These are phyloP conservation scores for Lyophyllum shimeji DNA, from an alignment of 768 basidiomycete species.

Conservation along the genomic window DNA sequence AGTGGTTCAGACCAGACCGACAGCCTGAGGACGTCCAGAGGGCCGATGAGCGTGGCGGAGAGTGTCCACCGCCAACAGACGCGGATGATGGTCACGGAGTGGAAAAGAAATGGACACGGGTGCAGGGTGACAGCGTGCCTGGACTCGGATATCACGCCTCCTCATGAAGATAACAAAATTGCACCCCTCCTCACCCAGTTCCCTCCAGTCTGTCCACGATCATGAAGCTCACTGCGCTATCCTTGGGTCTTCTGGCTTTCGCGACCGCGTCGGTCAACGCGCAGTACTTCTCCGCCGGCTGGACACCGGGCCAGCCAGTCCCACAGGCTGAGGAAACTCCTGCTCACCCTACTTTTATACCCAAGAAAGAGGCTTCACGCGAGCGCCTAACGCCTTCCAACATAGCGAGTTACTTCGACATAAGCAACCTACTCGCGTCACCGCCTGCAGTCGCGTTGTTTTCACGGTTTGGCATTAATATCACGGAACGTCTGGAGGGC, in stretches of 20 bases:
- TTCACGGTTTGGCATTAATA: slow-evolving; percentile 64
- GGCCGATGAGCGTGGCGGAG: background rate
- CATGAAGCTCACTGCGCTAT: slow-evolving; percentile 50
- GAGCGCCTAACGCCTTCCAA: slow-evolving; percentile 13
- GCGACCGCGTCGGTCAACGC: slow-evolving; percentile 44
- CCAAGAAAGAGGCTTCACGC: slow-evolving; percentile 23
- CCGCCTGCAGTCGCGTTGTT: slow-evolving; percentile 57
- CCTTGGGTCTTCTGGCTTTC: slow-evolving; percentile 35
- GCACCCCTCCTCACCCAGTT: slow-evolving; percentile 5
- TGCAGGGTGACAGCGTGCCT: slow-evolving; percentile 2
- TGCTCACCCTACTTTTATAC: slow-evolving; percentile 16
- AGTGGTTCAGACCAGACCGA: background rate
- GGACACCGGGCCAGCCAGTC: slow-evolving; percentile 70
- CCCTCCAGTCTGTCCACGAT: slow-evolving; percentile 17
- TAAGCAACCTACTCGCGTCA: slow-evolving; percentile 47
- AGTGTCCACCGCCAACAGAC: background rate
- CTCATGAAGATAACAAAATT: background rate
- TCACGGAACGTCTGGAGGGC: slow-evolving; percentile 51
- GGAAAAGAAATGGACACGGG: background rate
- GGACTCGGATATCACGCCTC: background rate
- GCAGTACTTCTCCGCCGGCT: slow-evolving; percentile 81
- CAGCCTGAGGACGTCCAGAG: background rate
- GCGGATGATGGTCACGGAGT: background rate
- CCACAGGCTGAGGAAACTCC: slow-evolving; percentile 24
- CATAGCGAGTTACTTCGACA: slow-evolving; percentile 32